Base-by-base conservation (phyloP, 176 grass and related monocot species). In the Oryza glaberrima region DNA sequence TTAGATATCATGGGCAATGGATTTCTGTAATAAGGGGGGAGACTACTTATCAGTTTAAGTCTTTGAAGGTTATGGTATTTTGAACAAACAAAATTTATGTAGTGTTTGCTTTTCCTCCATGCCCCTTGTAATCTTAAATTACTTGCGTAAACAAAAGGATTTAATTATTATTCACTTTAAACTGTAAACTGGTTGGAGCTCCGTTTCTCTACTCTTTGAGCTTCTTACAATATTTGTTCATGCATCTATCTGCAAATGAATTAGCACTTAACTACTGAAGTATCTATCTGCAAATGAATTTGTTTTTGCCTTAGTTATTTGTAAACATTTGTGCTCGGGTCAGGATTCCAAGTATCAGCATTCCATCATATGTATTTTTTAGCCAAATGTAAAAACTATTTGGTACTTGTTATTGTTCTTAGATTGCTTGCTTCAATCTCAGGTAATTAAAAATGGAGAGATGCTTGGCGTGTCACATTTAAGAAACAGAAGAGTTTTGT, bases 381-480 rank as follows among this genome's bases (percentile, higher is more conserved):
- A 61, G 7, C 19, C 23, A 60, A 60, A 63, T 0, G 20, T 63
- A 63, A 23, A 63, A 74, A 49, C 10, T n/a, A 41, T 77, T 20
- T 75, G 34, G 45, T 6, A 79, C 38, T 20, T 25, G 32, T 28
- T 67, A 60, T 36, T 56, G 40, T 86, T 86, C 88, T 85, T 81
- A 89, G 12, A 79, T 77, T 86, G 28, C 56, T 84, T 72, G 47
- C 80, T 77, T 51, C 86, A 41, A 30, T 89, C 88, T 44, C 90
- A 99, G 96, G 96, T 99, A 72, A 99, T 99, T 65, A 99, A 96
- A 86, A 99, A 99, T 4, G 96, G 96, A 28, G 96, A 99, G 83
- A 99, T 99, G 96, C 93, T 99, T 88, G 93, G 96, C 70, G 96
- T 99, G 58, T 99, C 96, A 72, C 96, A 99, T 85, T 86, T 99